Conservation (phyloP, 495 filamentous ascomycete genomes). For the Tuber calosporum region DNA sequence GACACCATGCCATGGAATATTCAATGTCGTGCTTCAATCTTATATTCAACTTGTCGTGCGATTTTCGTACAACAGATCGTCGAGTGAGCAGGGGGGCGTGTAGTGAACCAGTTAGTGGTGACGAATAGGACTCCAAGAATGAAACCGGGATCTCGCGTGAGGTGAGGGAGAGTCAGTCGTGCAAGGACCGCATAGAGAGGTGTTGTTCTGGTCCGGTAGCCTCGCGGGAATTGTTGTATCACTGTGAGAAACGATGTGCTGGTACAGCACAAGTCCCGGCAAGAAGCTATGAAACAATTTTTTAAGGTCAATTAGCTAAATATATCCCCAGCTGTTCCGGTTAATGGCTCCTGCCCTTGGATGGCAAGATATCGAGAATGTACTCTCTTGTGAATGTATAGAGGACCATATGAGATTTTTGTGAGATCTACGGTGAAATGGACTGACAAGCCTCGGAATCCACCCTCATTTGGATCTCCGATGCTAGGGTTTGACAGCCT, state of each 20-base stretch:
- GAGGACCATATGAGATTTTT: not conserved
- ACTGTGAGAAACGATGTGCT: not conserved
- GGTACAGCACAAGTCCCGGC: too few species aligned
- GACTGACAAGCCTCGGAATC: not conserved
- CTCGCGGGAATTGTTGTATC: not conserved
- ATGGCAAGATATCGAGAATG: not conserved
- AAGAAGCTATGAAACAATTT: too few species aligned
- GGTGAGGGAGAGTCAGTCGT: not conserved
- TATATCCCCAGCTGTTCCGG: too few species aligned
- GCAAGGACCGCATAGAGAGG: not conserved
- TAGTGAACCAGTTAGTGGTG: not conserved
- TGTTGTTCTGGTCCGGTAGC: not conserved
- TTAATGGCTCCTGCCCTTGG: too few species aligned
- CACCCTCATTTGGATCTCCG: too few species aligned
- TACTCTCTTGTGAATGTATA: not conserved
- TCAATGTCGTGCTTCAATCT: not conserved
- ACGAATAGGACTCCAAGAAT: not conserved
- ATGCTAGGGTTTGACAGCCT: not conserved
- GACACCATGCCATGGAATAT: not conserved
- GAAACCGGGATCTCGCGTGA: not conserved
- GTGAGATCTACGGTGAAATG: not conserved
- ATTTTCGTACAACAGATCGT: not conserved
- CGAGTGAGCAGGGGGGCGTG: not conserved
- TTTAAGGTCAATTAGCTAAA: too few species aligned
- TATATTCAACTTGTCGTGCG: too few species aligned